Evolutionary conservation across 257 asterid genomes (phyloP), one percentile per base, ranked within the genome.

Genomic region (Rubia yunnanensis): DNA sequence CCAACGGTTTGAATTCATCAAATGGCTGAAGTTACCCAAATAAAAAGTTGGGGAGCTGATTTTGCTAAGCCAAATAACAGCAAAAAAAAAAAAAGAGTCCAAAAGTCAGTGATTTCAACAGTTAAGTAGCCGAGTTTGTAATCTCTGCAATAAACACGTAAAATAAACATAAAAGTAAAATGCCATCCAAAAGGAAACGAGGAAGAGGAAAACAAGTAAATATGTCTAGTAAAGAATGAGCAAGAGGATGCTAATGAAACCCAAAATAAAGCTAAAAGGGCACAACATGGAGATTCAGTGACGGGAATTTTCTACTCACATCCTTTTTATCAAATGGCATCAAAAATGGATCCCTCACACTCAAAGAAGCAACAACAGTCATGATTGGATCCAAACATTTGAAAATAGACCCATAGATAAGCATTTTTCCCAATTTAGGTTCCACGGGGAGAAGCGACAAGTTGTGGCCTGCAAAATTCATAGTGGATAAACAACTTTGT

Each of bases 381-480:
- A 90, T 79, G 50, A 88, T 64, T 72, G 97, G 97, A 80, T 81
- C 92, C 68, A 90, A 76, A 82, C 97, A 90, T 80, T 83, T 81
- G 78, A 90, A 88, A 64, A 86, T 81, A 56, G 85, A 83, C 53
- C 97, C 96, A 41, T 63, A 80, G 62, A 89, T 81, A 58, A 92
- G 89, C 98, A 92, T 92, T 81, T 92, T 92, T 56, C 98, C 98
- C 57, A 92, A 92, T 80, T 92, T 92, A 2, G 98, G 98, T 72
- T 92, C 98, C 78, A 92, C 96, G 56, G 98, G 98, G 78, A 92
- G 92, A 88, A 84, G 75, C 34, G 96, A 86, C 74, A 92, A 77
- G 74, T 87, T 80, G 70, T 70, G 85, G 13, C 98, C 98, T 92
- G 82, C 71, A 82, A 74, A 61, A 44, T 44, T 20, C 20, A 67